Evolutionary conservation across 768 basidiomycete genomes (phyloP), one percentile per base, ranked within the genome.

Genomic region (Mycena haematopus): DNA sequence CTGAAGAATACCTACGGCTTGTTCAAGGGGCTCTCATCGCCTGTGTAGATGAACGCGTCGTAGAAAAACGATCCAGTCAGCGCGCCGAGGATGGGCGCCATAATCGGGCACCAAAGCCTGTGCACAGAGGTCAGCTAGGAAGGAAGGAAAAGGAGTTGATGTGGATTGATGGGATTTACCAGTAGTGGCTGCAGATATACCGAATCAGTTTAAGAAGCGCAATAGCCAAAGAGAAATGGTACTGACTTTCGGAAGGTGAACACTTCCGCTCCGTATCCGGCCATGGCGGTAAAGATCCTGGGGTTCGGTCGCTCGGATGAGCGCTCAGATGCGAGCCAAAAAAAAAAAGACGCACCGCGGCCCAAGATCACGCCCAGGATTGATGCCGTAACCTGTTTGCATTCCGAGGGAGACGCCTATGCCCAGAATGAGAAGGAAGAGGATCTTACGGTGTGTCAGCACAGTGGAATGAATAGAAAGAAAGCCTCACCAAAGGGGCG

Each of bases 51-150:
- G 63, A 88, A 76, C 2, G 76, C 46, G 67, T 91, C 89, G 65
- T 91, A 91, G 40, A 84, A 62, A 57, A 85, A 72, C 5, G 79
- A 77, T 14, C 84, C 90, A 6, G 75, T 70, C 60, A 84, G 79
- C 51, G 80, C 87, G 25, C 90, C 89, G 35, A 83, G 64, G 69
- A 90, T 82, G 10, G 88, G 84, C 1, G 76, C 87, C 40, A 88
- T 72, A 19, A 88, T 68, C 3, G 87, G 84, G 66, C 84, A 84
- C 89, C 90, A 91, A 36, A 91, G 63, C 89, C 56, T 56, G 25
- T 51, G 14, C 22, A 36, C 31, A 47, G 24, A 17, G 40, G 25
- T 31, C 7, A 50, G 54, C 24, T 27, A n/a, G 22, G 29, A 49
- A 33, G 17, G n/a, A 5, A 8, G 42, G n/a, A n/a, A n/a, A n/a